Percentiles rank a stretch among this genome's conserved stretches.
phyloP scores from a whole-genome alignment of 192 early-diverging fungal species.

The Chytriomyces confervae region DNA sequence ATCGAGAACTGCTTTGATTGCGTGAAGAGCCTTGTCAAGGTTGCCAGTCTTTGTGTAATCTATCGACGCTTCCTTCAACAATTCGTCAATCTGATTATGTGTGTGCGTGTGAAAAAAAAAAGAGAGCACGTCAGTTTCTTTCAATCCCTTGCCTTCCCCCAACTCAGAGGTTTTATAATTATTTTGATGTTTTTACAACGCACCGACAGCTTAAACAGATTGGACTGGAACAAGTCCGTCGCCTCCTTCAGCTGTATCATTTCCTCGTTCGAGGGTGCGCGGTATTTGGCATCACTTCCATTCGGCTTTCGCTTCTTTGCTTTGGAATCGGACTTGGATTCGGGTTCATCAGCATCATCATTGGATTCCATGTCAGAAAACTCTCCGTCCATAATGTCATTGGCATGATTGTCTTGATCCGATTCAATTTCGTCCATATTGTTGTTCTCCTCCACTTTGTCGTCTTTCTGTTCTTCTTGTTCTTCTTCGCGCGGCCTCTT shows the following conservation, averaged over 20 bases:
- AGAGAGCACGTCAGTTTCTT: no score
- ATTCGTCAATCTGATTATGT: conserved; percentile 81
- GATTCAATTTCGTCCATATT: no score
- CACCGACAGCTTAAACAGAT: conserved; percentile 89
- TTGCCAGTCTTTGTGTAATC: conserved; percentile 64
- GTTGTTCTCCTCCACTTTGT: no score
- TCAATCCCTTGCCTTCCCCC: no score
- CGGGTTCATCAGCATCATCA: neutral
- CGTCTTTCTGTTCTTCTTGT: no score
- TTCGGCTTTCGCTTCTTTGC: neutral
- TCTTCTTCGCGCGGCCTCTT: no score
- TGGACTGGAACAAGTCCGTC: conserved; percentile 82
- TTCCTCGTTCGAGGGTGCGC: conserved; percentile 75
- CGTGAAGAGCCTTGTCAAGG: conserved; percentile 70
- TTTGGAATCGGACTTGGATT: neutral
- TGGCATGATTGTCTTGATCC: neutral
- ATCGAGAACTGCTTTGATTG: conserved; percentile 74
- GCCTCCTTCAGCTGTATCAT: conserved; percentile 84
- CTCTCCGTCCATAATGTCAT: neutral
- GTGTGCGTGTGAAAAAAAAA: no score
- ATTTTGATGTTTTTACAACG: no score
- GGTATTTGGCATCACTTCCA: conserved; percentile 19
- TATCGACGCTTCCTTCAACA: conserved; percentile 68
- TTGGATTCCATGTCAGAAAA: neutral
- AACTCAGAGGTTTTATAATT: no score